Percentiles rank a stretch among this genome's conserved stretches.
These are phyloP conservation scores for Umbelopsis sp. DNA, from an alignment of 371 early-diverging fungal species.

Conservation along the genomic window DNA sequence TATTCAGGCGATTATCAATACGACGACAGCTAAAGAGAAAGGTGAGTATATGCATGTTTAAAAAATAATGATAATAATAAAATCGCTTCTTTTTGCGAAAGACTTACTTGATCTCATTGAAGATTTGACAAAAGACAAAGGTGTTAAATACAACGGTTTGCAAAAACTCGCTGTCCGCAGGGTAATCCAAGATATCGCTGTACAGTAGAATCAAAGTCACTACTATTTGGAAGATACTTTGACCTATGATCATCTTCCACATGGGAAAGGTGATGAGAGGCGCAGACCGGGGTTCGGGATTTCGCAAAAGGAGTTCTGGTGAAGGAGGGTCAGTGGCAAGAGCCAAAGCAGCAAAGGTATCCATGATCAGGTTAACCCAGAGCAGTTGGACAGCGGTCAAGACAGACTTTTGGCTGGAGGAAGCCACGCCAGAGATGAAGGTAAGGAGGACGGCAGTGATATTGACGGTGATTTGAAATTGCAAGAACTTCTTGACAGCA, in stretches of 20 bases:
- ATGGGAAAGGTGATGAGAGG: conserved; percentile 68
- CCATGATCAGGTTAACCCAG: conserved; percentile 87
- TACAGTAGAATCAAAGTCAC: conserved; percentile 60
- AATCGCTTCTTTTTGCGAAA: too few species aligned
- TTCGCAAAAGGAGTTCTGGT: conserved; percentile 58
- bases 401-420: conserved; percentile 49
- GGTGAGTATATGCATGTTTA: too few species aligned
- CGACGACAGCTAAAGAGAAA: conserved; percentile 59
- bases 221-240: conserved; percentile 64
- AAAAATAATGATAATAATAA: too few species aligned
- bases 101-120: conserved; percentile 70
- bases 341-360: conserved; percentile 78
- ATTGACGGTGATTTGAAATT: conserved; percentile 83
- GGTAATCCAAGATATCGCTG: conserved; percentile 37
- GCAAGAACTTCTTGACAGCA: conserved; percentile 79
- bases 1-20: conserved; percentile 65
- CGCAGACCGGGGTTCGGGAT: conserved; percentile 63
- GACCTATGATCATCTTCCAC: conserved; percentile 78
- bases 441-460: conserved; percentile 72
- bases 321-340: conserved; percentile 80
- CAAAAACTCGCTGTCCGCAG: conserved; percentile 38
- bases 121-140: conserved; percentile 81
- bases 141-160: conserved; percentile 75
- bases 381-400: conserved; percentile 78
- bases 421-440: conserved; percentile 63